Base-by-base conservation (phyloP, 495 filamentous ascomycete species). In the Penicillium salamii region DNA sequence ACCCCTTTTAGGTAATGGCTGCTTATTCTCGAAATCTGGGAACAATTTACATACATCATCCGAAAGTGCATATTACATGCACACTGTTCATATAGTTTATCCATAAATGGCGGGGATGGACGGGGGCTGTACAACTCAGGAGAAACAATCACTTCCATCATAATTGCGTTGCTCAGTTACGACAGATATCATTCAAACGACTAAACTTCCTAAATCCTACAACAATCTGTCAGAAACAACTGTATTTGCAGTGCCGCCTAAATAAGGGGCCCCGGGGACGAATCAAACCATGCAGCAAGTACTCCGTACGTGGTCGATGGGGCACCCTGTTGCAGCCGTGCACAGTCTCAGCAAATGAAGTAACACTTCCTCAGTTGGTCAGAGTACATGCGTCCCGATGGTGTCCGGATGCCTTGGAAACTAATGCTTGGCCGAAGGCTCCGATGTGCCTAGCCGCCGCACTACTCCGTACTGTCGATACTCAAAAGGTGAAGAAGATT, bases 391-490 rank as follows among this genome's bases (percentile, higher is more conserved):
- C 42, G 38, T 48, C 37, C 42, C 15, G 23, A 34, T 24, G 38
- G 33, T 44, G 49, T 31, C 53, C 28, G 49, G 45, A 51, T 63
- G 51, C 40, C 53, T 57, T 60, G 57, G 42, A 57, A 60, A 63
- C 50, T 50, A 49, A 48, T 52, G 36, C 21, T 20, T 46, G 46
- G 47, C 45, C 33, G 31, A 49, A 28, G 49, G 19, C 18, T 42
- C 54, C 36, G 44, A 61, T 52, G 48, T 41, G 55, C 24, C 39
- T 40, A 45, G 32, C 51, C 54, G 31, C n/a, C 52, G 26, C 28
- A 37, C 8, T n/a, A 23, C 26, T 23, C 13, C 14, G 23, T 20
- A 7, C 34, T 26, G 23, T 26, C 23, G 23, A 26, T 20, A 28
- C 17, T 32, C 17, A 38, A 44, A 42, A 42, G 32, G 37, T 17